Evolutionary conservation across 257 asterid genomes (phyloP).

Genomic region (Scutellaria baicalensis): DNA sequence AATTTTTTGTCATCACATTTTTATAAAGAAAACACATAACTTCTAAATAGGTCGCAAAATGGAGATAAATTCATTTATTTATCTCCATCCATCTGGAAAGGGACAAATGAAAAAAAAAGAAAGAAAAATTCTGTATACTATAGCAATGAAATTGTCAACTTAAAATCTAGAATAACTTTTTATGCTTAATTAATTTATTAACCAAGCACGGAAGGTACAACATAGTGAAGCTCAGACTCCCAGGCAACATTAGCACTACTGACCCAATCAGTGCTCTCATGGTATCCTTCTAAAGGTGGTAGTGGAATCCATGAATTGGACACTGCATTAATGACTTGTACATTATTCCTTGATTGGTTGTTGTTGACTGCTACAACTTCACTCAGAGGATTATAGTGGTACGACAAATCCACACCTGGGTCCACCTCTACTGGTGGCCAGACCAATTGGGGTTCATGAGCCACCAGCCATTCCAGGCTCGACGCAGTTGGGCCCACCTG

Average conservation of each 20-base stretch:
- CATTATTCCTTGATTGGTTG: slow-evolving; percentile 23
- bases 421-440: slow-evolving; percentile 26
- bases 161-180: background rate
- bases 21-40: too few species aligned
- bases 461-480: slow-evolving; percentile 13
- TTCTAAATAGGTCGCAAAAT: too few species aligned
- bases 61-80: too few species aligned
- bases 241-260: slow-evolving; percentile 30
- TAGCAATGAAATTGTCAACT: background rate
- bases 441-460: background rate
- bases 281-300: slow-evolving; percentile 34
- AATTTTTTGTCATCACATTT: too few species aligned
- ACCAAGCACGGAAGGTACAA: slow-evolving; percentile 44
- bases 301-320: slow-evolving; percentile 23
- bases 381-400: slow-evolving; percentile 29
- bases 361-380: slow-evolving; percentile 25
- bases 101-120: background rate
- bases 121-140: background rate
- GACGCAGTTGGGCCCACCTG: slow-evolving; percentile 8
- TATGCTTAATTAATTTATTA: background rate
- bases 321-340: slow-evolving; percentile 24
- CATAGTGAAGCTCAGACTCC: slow-evolving; percentile 54
- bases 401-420: slow-evolving; percentile 25
- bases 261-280: slow-evolving; percentile 39
- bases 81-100: too few species aligned